Evolutionary conservation across 441 rosid species (phyloP), one percentile per base, ranked within the genome.

Genomic region (Brassica hybrid): DNA sequence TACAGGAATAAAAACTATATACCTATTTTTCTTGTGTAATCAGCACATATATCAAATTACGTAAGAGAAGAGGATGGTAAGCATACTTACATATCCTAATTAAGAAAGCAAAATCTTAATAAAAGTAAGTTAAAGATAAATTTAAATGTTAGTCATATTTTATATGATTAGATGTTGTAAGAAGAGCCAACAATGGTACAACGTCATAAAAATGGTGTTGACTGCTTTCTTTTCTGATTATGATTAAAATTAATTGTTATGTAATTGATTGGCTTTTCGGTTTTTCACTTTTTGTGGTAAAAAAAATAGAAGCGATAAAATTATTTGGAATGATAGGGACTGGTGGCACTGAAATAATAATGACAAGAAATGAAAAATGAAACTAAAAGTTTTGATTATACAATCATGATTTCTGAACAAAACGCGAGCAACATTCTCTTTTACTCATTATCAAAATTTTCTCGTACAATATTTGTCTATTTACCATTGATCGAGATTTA

Each of bases 381-480:
- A 67, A 68, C 43, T 34, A 9, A 61, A 68, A 50, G 58, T 38
- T 27, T 25, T 17, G 21, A 45, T 14, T 60, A 60, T 19, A 62
- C 11, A 52, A 76, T 76, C 30, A 76, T 71, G 80, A 77, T 43
- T 56, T 71, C 17, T 13, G 17, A 77, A 56, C 66, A 64, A 71
- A 77, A 70, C 62, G 54, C 3, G n/a, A 56, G 41, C 67, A 23
- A 19, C 38, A 65, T 57, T 43, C 52, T 19, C 67, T 27, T 58
- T 77, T 41, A 72, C 76, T 77, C 73, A 77, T 72, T 77, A 67
- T 34, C 10, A 48, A 72, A 72, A 56, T 5, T 65, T 41, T 17
- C 13, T 72, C 64, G 74, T 73, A 73, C 81, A 50, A 78, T 60
- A 61, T 61, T 67, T 78, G 81, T 78, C 77, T 60, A 72, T 36